Evolutionary conservation across 208 protist genomes (phyloP), one percentile per base, ranked within the genome.

Genomic region (Strigomonas culicis): DNA sequence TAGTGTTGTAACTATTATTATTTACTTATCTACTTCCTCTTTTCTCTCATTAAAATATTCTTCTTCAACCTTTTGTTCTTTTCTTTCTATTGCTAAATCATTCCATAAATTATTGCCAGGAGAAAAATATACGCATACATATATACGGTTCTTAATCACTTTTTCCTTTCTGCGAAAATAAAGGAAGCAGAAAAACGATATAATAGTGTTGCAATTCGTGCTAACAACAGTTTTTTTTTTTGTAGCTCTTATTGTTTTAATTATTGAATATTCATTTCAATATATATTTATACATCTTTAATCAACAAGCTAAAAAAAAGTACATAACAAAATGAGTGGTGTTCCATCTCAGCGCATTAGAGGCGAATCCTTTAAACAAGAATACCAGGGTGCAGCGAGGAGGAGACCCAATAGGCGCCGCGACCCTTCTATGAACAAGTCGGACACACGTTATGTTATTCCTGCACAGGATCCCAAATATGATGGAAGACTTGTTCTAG

Each of bases 361-460:
- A 57, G 92, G 92, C 41, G 84, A 88, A 31, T 96, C 90, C 51
- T 97, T 97, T 66, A 95, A 96, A 66, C 90, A 97, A 67, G 90
- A 97, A 66, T 97, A 97, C 63, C 92, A 97, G 73, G 80, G 79
- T 15, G 77, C 64, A 17, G 77, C 79, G n/a, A 61, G 80, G 4
- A 75, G 90, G 32, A 72, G 79, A 49, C 55, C 80, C 15, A 77
- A 77, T 50, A 83, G 89, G 36, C 84, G 83, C 36, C 86, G 92
- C 28, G 92, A 93, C 34, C 90, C 92, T 13, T 97, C 92, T 11
- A 97, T 97, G 92, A 90, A 87, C 70, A 88, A 93, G 50, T 69
- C 79, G 13, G 86, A 89, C 55, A 80, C 67, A 25, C 79, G 80
- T 32, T 93, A 84, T 66, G 87, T 94, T 36, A 78, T 96, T 51